These are phyloP conservation scores for Leishmania amazonensis DNA, from an alignment of 208 protist genomes.

Conservation along the genomic window DNA sequence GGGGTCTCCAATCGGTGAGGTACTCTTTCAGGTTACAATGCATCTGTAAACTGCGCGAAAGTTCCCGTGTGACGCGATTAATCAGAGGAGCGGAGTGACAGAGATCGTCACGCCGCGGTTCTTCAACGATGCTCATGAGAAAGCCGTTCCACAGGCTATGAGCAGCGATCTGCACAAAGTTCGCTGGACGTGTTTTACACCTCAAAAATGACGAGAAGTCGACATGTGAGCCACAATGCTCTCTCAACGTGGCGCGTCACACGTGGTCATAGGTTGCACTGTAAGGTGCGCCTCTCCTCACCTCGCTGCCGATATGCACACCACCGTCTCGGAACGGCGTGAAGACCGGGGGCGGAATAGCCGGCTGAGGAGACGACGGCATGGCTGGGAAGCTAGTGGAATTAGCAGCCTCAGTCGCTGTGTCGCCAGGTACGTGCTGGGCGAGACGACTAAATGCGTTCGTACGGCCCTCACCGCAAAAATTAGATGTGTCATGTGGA, in stretches of 20 bases:
- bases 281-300: background rate
- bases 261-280: background rate
- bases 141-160: background rate
- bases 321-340: slow-evolving; percentile 3
- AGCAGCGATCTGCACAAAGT: background rate
- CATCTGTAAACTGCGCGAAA: background rate
- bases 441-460: background rate
- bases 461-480: background rate
- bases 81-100: background rate
- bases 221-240: background rate
- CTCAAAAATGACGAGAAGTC: no score
- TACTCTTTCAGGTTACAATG: background rate
- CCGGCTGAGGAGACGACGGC: background rate
- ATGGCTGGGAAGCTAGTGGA: background rate
- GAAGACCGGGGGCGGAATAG: slow-evolving; percentile 12
- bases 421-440: background rate
- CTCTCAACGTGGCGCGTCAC: background rate
- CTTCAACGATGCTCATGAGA: background rate
- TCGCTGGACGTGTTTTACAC: background rate
- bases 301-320: background rate
- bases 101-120: background rate
- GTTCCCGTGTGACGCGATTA: background rate
- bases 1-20: background rate
- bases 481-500: background rate
- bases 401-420: background rate